Evolutionary conservation across 768 basidiomycete genomes (phyloP), one percentile per base, ranked within the genome.

Genomic region (Pleurotus citrinopileatus): DNA sequence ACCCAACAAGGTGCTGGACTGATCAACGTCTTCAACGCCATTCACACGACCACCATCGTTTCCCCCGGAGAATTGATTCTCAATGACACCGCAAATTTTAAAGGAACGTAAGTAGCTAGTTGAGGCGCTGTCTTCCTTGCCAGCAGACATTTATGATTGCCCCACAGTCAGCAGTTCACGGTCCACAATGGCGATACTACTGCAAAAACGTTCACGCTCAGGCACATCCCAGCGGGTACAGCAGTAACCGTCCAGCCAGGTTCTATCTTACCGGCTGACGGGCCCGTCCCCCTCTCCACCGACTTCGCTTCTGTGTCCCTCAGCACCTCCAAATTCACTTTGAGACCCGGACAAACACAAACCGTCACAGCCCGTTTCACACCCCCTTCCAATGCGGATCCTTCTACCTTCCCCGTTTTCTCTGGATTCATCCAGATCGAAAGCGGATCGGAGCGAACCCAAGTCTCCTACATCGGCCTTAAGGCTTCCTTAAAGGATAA

Each of bases 11-110:
- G 82, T 38, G 76, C 80, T 9, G 82, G 82, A 10, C 60, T 84
- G 44, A 69, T 87, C 52, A 71, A 87, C 55, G 80, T 81, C 10
- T 82, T 76, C 63, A 73, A 79, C 52, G 84, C 86, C 0, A 70
- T 87, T 42, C 73, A 78, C 48, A 68, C 77, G 3, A 76, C 72
- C 0, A 78, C 82, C 3, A 62, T 79, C 34, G 66, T 87, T 23
- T 74, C 77, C 3, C 83, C 83, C 4, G 73, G 76, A 12, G 78
- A 85, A 60, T 68, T 87, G n/a, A 59, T 80, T 32, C 66, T 86
- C 36, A 88, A 89, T 57, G 86, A 87, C 62, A 87, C 85, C 3
- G 74, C 79, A 6, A 71, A 83, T 61, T 80, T 81, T 63, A 66
- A 70, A 47, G 63, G 67, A 28, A 45, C 63, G 78, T 80, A 61